Evolutionary conservation across 768 basidiomycete genomes (phyloP), one percentile per base, ranked within the genome.

Genomic region (Tephrocybe sp.): DNA sequence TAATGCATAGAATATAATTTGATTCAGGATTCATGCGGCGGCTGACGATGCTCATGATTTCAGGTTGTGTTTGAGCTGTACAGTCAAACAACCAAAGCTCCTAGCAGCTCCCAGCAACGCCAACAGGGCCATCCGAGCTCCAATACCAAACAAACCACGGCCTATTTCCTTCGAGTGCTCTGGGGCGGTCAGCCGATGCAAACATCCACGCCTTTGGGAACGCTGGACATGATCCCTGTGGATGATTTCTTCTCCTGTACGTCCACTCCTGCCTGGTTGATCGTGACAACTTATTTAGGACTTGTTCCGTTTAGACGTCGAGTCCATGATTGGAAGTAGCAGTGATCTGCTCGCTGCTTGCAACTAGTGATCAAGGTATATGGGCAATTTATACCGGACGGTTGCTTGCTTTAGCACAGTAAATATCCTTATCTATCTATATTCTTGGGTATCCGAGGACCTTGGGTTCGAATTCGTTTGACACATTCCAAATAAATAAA

Each of bases 111-210:
- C 31, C 7, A 48, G 17, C 32, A n/a, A 22, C 23, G 13, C 30
- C 12, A n/a, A n/a, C 32, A 23, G 17, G 26, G 7, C 26, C 3
- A 26, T 4, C 11, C 46, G 0, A 16, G 38, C 5, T 30, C 47
- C 2, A 35, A 14, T 6, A 38, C 45, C 11, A 38, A 36, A 22
- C 9, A 17, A 13, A 36, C 39, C 4, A 49, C 51, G 22, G 43
- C 41, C 3, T 65, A 66, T 42, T 76, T 68, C 54, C 52, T 80
- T 14, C 72, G 78, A n/a, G 74, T 79, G 6, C 64, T 80, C 3
- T 80, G 77, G 77, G 69, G 72, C 16, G 78, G 78, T 8, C 74
- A 73, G 43, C 74, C 76, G 1, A 75, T 80, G 66, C 63, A 68
- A 46, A 78, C 77, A 0, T 75, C 76, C 0, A 75, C 76, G 0